Conservation (phyloP, 208 protist species). For the Leishmania guyanensis region DNA sequence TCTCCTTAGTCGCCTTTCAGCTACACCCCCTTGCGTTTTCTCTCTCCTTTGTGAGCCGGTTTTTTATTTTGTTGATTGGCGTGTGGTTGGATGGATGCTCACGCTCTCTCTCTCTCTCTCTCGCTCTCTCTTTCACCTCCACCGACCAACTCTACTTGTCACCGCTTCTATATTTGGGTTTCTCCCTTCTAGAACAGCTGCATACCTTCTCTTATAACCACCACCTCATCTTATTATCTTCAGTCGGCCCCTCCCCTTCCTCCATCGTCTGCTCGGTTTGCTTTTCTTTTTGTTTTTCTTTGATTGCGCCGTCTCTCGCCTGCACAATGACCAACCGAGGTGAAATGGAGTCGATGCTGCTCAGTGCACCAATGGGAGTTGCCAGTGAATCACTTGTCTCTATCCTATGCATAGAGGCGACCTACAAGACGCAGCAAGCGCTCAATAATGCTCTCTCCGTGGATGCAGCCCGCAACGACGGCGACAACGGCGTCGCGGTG, state of each 20-base stretch:
- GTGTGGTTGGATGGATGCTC: not conserved
- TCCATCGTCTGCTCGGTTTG: not conserved
- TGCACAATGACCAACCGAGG: not conserved
- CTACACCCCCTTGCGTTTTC: not conserved
- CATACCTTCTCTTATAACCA: not conserved
- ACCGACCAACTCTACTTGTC: not conserved
- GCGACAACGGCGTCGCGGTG: not conserved
- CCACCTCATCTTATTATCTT: not conserved
- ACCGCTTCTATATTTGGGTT: not conserved
- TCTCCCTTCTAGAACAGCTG: no score
- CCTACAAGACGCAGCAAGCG: slow-evolving; percentile 9
- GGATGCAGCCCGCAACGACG: not conserved
- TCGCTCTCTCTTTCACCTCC: not conserved
- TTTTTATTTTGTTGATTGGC: not conserved
- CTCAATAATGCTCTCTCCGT: slow-evolving; percentile 3
- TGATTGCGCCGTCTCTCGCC: not conserved
- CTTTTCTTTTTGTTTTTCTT: not conserved
- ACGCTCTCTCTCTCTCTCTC: slow-evolving; percentile 2
- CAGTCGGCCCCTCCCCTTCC: not conserved
- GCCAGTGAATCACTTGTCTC: slow-evolving; percentile 9
- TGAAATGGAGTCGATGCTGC: slow-evolving; percentile 29
- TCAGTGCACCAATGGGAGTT: slow-evolving; percentile 1
- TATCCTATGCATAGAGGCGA: slow-evolving; percentile 26
- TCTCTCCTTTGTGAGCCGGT: not conserved
- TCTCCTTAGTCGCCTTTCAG: not conserved